Percentiles rank a stretch among this genome's conserved stretches.
Conservation (phyloP, 2,329 filamentous ascomycete genomes). For the Penicillium brasilianum region DNA sequence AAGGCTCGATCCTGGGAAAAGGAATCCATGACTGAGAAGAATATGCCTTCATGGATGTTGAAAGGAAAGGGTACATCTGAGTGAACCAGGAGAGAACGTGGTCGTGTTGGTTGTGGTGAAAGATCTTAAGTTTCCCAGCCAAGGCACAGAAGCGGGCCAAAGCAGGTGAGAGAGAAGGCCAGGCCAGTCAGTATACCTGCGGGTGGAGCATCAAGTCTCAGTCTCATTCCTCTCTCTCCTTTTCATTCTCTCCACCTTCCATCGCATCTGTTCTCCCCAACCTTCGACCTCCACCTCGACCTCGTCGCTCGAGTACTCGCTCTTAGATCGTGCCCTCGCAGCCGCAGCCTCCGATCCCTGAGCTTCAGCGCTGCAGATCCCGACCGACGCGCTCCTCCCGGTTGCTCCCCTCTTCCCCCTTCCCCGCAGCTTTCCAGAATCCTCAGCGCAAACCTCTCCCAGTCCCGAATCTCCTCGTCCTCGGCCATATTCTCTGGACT, state of each 20-base stretch:
- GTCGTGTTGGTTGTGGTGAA: not conserved
- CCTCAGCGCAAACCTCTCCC: slow-evolving; percentile 11
- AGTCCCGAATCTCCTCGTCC: slow-evolving; percentile 5
- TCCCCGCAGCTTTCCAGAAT: slow-evolving; percentile 23
- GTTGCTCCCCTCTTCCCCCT: slow-evolving; percentile 17
- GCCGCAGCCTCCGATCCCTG: not conserved
- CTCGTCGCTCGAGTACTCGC: not conserved
- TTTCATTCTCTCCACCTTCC: slow-evolving; percentile 4
- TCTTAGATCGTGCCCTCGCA: too few species aligned
- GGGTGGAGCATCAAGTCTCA: slow-evolving; percentile 3
- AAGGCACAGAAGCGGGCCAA: not conserved
- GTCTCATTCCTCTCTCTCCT: slow-evolving; percentile 4
- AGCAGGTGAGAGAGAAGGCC: not conserved
- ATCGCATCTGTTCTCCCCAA: not conserved
- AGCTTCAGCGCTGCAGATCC: slow-evolving; percentile 6
- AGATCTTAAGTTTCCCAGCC: not conserved
- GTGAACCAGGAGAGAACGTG: not conserved
- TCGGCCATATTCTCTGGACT: slow-evolving; percentile 18
- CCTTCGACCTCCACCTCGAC: not conserved
- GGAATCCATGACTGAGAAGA: slow-evolving; percentile 7
- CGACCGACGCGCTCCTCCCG: slow-evolving; percentile 5
- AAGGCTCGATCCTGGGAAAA: slow-evolving; percentile 12
- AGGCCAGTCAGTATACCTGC: not conserved
- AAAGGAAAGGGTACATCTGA: not conserved
- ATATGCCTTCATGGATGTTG: not conserved